Percentiles rank a stretch among this genome's conserved stretches.
These are phyloP conservation scores for Parsonsia alboflavescens DNA, from an alignment of 257 asterid genomes.

Conservation along the genomic window DNA sequence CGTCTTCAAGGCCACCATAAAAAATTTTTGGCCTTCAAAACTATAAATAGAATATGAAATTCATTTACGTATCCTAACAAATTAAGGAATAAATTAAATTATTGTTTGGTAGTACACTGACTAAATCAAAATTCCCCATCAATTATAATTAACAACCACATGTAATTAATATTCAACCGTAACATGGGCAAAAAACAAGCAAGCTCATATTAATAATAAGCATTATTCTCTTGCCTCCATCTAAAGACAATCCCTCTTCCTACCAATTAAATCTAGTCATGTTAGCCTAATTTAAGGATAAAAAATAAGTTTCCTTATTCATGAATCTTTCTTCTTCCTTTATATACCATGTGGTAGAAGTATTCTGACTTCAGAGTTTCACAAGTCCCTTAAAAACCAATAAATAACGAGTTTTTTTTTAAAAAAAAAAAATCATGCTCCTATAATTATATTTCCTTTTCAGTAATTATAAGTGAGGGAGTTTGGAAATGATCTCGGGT, in stretches of 20 bases:
- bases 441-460: too few relatives aligned
- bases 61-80: conserved; percentile 11
- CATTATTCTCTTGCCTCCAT: not conserved
- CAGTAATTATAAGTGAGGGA: too few relatives aligned
- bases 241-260: not conserved
- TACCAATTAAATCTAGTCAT: conserved; percentile 11
- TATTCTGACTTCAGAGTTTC: not conserved
- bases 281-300: conserved; percentile 16
- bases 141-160: not conserved
- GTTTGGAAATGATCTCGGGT: too few relatives aligned
- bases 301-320: not conserved
- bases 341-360: not conserved
- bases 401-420: too few relatives aligned
- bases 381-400: too few relatives aligned
- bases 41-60: conserved; percentile 2
- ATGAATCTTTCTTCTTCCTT: not conserved
- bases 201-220: not conserved
- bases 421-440: too few relatives aligned
- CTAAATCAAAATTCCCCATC: conserved; percentile 2
- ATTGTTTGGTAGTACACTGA: not conserved
- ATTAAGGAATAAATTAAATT: conserved; percentile 6
- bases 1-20: not conserved
- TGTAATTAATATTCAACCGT: not conserved
- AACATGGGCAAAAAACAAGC: not conserved
- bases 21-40: not conserved